Evolutionary conservation across 345 rosid genomes (phyloP).

Genomic region (Eucalyptus curtisii): DNA sequence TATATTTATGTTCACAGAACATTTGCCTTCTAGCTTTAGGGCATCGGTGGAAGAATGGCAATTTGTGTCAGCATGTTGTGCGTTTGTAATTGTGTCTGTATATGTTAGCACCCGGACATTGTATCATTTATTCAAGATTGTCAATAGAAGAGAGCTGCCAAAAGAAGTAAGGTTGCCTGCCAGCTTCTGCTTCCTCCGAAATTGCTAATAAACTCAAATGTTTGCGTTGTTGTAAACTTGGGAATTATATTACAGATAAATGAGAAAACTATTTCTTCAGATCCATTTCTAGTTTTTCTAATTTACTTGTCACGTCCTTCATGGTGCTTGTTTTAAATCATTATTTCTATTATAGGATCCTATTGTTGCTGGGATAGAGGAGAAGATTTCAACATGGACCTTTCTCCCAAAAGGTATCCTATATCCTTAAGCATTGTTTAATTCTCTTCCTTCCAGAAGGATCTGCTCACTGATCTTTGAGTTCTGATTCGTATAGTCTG

Average conservation of each 20-base stretch:
- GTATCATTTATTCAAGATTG: neutral
- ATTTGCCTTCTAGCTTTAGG: neutral
- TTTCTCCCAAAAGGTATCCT: slow-evolving; percentile 86
- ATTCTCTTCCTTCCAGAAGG: neutral
- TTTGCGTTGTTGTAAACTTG: neutral
- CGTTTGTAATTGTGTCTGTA: neutral
- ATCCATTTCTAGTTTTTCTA: neutral
- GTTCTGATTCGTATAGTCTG: neutral
- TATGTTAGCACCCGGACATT: neutral
- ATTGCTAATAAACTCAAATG: neutral
- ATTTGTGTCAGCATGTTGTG: neutral
- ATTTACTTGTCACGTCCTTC: neutral
- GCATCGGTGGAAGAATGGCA: neutral
- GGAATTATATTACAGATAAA: neutral
- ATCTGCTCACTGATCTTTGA: neutral
- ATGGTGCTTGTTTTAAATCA: neutral
- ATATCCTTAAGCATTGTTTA: neutral
- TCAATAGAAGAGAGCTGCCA: neutral
- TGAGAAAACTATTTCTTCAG: neutral
- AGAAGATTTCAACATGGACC: slow-evolving; percentile 88
- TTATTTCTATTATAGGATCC: slow-evolving; percentile 48
- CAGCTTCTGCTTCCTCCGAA: neutral
- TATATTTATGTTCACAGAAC: neutral
- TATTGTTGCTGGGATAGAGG: slow-evolving; percentile 81
- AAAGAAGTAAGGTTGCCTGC: neutral